phyloP scores from a whole-genome alignment of 2,329 filamentous ascomycete species.

The Apiospora aurea region DNA sequence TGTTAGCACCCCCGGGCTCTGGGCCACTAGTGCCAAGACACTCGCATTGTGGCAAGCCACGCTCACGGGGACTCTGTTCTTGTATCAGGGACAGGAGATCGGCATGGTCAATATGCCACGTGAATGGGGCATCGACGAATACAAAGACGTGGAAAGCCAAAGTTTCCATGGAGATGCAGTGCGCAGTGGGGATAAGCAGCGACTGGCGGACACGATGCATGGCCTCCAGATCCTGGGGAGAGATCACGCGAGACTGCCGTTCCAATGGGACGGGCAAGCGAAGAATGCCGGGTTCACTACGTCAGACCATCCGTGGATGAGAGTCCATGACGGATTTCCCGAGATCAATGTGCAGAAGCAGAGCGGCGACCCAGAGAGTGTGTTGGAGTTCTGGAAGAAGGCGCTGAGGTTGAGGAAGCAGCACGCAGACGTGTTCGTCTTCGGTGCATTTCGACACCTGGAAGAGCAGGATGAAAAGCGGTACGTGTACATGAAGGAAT shows the following conservation, averaged over 20 bases:
- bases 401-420: conserved; percentile 59
- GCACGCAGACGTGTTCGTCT: conserved; percentile 65
- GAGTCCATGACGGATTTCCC: conserved; percentile 64
- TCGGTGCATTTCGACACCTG: conserved; percentile 64
- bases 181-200: conserved; percentile 43
- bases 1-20: conserved; percentile 50
- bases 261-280: conserved; percentile 66
- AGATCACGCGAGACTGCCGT: conserved; percentile 70
- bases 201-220: conserved; percentile 54
- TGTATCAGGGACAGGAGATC: conserved; percentile 69
- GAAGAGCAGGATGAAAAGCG: conserved; percentile 58
- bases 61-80: conserved; percentile 60
- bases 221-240: conserved; percentile 65
- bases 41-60: conserved; percentile 58
- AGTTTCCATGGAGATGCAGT: conserved; percentile 58
- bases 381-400: conserved; percentile 66
- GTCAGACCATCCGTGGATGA: conserved; percentile 68
- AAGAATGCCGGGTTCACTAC: conserved; percentile 68
- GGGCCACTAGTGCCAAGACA: conserved; percentile 57
- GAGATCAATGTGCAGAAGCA: conserved; percentile 64
- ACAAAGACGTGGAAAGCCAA: conserved; percentile 60
- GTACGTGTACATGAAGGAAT: conserved; percentile 62
- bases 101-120: conserved; percentile 64
- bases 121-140: conserved; percentile 58
- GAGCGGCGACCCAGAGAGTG: conserved; percentile 50